phyloP scores from a whole-genome alignment of 495 filamentous ascomycete species.

The Platismatia glauca region DNA sequence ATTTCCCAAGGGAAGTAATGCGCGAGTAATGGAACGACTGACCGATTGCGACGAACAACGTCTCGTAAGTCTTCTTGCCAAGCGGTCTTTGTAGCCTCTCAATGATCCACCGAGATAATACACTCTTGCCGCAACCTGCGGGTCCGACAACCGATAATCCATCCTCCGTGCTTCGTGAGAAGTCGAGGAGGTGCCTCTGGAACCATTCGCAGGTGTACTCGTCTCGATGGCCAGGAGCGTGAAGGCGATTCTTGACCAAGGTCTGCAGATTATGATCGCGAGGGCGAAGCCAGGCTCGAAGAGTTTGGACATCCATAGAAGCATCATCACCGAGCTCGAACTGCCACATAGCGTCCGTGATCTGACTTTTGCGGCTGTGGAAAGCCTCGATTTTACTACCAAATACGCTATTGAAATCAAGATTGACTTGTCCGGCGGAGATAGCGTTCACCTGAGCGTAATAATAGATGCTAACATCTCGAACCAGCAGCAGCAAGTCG shows the following conservation, averaged over 20 bases:
- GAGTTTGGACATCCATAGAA: constrained; percentile 44
- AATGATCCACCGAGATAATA: constrained; percentile 50
- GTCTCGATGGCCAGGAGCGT: constrained; percentile 40
- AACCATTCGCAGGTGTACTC: constrained; percentile 62
- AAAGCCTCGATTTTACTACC: constrained; percentile 39
- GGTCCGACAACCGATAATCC: constrained; percentile 46
- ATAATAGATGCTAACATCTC: constrained; percentile 42
- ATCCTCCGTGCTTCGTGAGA: constrained; percentile 43
- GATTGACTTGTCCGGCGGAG: constrained; percentile 30
- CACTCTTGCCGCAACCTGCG: constrained; percentile 50
- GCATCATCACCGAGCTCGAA: constrained; percentile 42
- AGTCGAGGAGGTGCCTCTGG: constrained; percentile 44
- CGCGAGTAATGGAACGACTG: background rate
- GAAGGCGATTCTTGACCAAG: constrained; percentile 43
- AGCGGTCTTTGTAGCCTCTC: constrained; percentile 50
- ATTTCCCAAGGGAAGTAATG: background rate
- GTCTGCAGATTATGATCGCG: constrained; percentile 38
- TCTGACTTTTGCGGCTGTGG: constrained; percentile 37
- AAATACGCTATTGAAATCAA: constrained; percentile 43
- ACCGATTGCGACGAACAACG: constrained; percentile 2
- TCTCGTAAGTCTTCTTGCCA: constrained; percentile 38
- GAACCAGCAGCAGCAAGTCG: constrained; percentile 44
- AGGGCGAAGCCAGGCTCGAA: constrained; percentile 32
- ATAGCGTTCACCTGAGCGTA: constrained; percentile 31
- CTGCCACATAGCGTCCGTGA: constrained; percentile 38